Evolutionary conservation across 768 basidiomycete genomes (phyloP), one percentile per base, ranked within the genome.

Genomic region (Cystofilobasidium capitatum): DNA sequence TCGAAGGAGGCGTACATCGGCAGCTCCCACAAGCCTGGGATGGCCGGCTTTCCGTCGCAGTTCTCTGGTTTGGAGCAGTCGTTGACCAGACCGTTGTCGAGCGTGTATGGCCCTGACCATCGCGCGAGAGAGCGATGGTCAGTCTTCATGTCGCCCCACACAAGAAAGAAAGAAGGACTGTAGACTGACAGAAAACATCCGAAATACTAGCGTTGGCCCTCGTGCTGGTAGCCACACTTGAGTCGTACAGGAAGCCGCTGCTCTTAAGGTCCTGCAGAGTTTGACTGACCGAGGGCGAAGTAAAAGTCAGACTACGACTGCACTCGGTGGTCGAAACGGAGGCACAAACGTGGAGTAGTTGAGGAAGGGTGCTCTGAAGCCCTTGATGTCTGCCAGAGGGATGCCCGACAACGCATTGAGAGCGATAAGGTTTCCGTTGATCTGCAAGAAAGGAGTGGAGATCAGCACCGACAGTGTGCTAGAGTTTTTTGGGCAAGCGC

Each of bases 1-100:
- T 88, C 87, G 70, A 89, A 88, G 76, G 84, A 82, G 0, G 85
- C 85, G 75, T 88, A 88, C 88, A 89, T 88, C 1, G 88, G 88
- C 62, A 64, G 22, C 76, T 89, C 87, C 88, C 88, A 90, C 73
- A 90, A 81, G 6, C 88, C 88, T 26, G 87, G 86, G 2, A 89
- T 78, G 70, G 83, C 82, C 8, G 86, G 86, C 76, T 86, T 74
- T 51, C 88, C 88, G 72, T 84, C 81, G 77, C 51, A 55, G 51
- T 31, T 16, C 14, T 31, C 29, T 3, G 29, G 29, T 16, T 0
- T 86, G 87, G 75, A 89, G 89, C 88, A 90, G 73, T 89, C 81
- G 74, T 90, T 90, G 26, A 88, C 85, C 78, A 90, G 79, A 24
- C 88, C 88, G 73, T 86, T 74, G 75, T 90, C 88, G 60, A 90